Evolutionary conservation across 2,329 filamentous ascomycete genomes (phyloP).

Genomic region (Blastomyces percursus): DNA sequence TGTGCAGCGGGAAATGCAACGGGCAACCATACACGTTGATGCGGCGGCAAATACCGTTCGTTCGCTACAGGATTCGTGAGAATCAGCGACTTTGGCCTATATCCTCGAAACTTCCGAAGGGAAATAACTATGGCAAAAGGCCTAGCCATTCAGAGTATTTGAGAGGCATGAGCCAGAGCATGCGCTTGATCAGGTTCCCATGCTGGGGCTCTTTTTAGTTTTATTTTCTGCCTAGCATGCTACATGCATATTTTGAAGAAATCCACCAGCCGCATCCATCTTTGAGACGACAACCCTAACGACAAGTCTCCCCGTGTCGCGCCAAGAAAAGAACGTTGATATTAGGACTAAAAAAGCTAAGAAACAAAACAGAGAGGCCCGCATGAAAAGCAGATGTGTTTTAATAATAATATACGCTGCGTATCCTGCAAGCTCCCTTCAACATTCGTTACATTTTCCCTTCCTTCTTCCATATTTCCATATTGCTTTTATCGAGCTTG

Average conservation of each 20-base stretch:
- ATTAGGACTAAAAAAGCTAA: not conserved
- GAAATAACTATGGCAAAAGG: not conserved
- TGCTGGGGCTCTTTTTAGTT: not conserved
- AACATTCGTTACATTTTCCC: not conserved
- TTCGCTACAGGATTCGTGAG: not conserved
- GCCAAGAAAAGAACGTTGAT: not conserved
- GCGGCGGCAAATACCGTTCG: not conserved
- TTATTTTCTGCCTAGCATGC: not conserved
- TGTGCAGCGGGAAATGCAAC: not conserved
- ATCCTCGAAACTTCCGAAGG: not conserved
- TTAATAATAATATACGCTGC: not conserved
- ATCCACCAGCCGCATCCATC: not conserved
- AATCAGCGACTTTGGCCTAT: not conserved
- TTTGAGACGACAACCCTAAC: not conserved
- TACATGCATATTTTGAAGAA: not conserved
- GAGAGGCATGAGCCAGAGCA: not conserved
- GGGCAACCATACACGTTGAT: not conserved
- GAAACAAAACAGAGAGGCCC: not conserved
- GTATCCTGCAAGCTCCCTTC: constrained; percentile 3
- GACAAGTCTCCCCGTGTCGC: not conserved
- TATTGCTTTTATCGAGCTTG: not conserved
- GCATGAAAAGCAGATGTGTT: not conserved
- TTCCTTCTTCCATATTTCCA: not conserved
- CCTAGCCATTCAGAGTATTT: not conserved
- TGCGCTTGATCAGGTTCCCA: not conserved